Evolutionary conservation across 805 yeast species (phyloP), one percentile per base, ranked within the genome.

Genomic region (Blastobotrys americana): DNA sequence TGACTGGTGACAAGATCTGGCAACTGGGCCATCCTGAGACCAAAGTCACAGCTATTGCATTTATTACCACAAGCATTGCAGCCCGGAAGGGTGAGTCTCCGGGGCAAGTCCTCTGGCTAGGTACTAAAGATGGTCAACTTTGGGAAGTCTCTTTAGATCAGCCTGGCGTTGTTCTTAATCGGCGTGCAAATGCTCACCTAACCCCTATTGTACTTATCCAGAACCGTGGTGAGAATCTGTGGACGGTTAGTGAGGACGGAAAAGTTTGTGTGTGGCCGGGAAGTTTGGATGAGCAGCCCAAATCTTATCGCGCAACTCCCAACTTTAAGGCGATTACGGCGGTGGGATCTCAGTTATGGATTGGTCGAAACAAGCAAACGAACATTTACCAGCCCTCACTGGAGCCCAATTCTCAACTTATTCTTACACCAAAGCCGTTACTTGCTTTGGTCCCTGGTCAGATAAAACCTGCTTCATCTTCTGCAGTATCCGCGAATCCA

Each of bases 231-330:
- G 36, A 45, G 21, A 57, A 48, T 9, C 47, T 61, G 41, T 60
- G 66, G 59, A 60, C 68, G 2, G 34, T 68, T 19, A 66, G 67
- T 35, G 65, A 59, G 2, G 68, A 64, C 19, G 71, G 72, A 2
- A 56, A 61, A 36, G 41, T 66, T 1, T 58, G 59, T 41, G 46
- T 61, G 1, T 67, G 72, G 72, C 48, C 50, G 2, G 48, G 48
- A 6, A 49, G 46, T n/a, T 27, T 60, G 13, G 44, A 50, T 18
- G 50, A 43, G 3, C 44, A 52, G 18, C 65, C 68, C 3, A 53
- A 47, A 41, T 44, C 65, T 2, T 53, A 52, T 34, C 48, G 64
- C 13, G 54, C 60, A 5, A 52, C 60, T 5, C 53, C 59, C 9
- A 50, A 56, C 13, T 59, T 59, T 44, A 55, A 54, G 25, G 59